These are phyloP conservation scores for Russula brevipes DNA, from an alignment of 768 basidiomycete genomes.

Conservation along the genomic window DNA sequence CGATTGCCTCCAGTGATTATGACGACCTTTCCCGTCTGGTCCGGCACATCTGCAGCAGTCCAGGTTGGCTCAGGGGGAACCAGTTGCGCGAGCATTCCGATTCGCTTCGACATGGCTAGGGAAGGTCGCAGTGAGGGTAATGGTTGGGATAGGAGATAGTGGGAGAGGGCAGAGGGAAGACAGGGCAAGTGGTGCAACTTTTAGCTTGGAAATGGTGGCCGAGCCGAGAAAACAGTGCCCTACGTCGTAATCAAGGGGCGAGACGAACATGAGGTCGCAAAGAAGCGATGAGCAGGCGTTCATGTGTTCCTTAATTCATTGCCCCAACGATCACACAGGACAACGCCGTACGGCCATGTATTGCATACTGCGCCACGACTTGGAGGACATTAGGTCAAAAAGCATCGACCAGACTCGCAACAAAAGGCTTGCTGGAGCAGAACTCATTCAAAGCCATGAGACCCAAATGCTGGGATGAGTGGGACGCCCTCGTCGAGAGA, in stretches of 20 bases:
- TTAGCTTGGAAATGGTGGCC: neutral
- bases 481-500: no score
- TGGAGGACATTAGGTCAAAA: no score
- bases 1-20: slow-evolving; percentile 17
- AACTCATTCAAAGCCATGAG: no score
- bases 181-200: neutral
- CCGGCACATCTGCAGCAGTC: slow-evolving; percentile 12
- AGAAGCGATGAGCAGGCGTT: neutral
- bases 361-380: no score
- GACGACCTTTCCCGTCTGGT: slow-evolving; percentile 17
- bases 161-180: neutral
- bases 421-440: no score
- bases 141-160: neutral
- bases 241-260: neutral
- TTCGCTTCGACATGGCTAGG: neutral
- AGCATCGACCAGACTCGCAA: no score
- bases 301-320: no score
- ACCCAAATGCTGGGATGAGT: no score
- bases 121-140: neutral
- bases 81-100: neutral
- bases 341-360: no score
- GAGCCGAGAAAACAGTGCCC: neutral
- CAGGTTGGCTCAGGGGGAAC: slow-evolving; percentile 17
- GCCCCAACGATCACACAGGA: no score
- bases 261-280: neutral